Conservation (phyloP, 1,284 basidiomycete species). For the Tilletiopsis washingtonensis region DNA sequence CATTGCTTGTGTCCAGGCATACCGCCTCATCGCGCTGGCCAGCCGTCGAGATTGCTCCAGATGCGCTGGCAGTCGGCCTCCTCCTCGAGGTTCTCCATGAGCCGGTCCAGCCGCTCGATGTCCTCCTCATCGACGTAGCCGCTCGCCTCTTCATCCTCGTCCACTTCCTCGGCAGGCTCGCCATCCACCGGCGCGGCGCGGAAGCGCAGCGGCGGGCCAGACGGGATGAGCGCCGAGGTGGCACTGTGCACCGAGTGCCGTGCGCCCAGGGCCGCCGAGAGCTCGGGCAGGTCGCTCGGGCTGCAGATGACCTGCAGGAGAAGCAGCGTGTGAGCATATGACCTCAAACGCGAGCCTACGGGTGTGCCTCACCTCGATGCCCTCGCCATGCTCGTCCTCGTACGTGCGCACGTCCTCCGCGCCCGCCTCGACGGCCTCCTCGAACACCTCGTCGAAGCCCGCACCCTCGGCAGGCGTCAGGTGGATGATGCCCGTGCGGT, state of each 20-base stretch:
- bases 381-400: constrained; percentile 16
- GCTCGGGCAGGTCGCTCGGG: constrained; percentile 4
- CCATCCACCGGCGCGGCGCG: not conserved
- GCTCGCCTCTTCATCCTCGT: not conserved
- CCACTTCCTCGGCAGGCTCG: not conserved
- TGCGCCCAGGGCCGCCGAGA: constrained; percentile 1
- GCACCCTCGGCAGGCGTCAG: not conserved
- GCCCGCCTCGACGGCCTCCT: constrained; percentile 6
- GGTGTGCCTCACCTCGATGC: no score
- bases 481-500: constrained; percentile 6
- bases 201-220: constrained; percentile 4
- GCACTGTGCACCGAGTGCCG: constrained; percentile 3
- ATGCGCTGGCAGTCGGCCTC: constrained; percentile 10
- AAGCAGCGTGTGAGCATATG: constrained; percentile 5
- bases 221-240: constrained; percentile 3
- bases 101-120: constrained; percentile 9
- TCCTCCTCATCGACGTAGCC: constrained; percentile 5
- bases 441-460: constrained; percentile 4
- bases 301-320: constrained; percentile 3
- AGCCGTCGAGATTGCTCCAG: constrained; percentile 11
- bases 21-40: constrained; percentile 5
- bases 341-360: no score
- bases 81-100: constrained; percentile 9
- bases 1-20: no score
- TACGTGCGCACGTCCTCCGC: constrained; percentile 15